These are phyloP conservation scores for Colletotrichum sp. DNA, from an alignment of 2,329 filamentous ascomycete species.

Conservation along the genomic window DNA sequence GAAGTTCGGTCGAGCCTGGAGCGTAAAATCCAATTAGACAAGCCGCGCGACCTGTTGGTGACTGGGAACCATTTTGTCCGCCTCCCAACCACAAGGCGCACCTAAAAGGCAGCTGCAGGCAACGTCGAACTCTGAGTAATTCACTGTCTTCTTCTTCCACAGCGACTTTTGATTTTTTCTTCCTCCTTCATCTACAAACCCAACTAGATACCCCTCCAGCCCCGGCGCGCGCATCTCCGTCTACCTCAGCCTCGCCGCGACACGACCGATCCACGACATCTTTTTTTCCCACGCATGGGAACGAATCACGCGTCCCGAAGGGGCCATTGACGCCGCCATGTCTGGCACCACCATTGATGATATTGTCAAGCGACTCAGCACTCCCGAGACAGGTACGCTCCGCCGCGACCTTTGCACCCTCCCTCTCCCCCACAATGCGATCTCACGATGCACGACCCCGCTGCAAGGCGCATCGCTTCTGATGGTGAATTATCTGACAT, in stretches of 20 bases:
- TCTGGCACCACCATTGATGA: slow-evolving; percentile 66
- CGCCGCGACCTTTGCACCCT: slow-evolving; percentile 20
- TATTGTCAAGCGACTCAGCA: slow-evolving; percentile 65
- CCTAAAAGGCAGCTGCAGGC: background rate
- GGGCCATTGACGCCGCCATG: slow-evolving; percentile 61
- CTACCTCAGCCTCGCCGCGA: slow-evolving; percentile 11
- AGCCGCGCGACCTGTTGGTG: slow-evolving; percentile 14
- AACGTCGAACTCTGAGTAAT: background rate
- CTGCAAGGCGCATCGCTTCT: slow-evolving; percentile 3
- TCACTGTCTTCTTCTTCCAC: background rate
- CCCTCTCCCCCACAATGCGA: background rate
- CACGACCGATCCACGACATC: slow-evolving; percentile 22
- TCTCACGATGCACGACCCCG: background rate
- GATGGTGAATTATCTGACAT: slow-evolving; percentile 7
- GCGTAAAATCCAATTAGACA: slow-evolving; percentile 5
- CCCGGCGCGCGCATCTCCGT: background rate
- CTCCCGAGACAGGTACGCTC: slow-evolving; percentile 57
- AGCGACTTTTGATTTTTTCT: background rate
- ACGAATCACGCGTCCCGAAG: slow-evolving; percentile 35
- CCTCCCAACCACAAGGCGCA: background rate
- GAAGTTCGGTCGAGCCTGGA: slow-evolving; percentile 28
- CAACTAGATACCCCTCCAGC: slow-evolving; percentile 15
- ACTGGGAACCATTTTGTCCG: background rate
- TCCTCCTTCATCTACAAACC: background rate
- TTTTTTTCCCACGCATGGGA: slow-evolving; percentile 38